Conservation (phyloP, 2,329 filamentous ascomycete species). For the Grosmannia huntii region DNA sequence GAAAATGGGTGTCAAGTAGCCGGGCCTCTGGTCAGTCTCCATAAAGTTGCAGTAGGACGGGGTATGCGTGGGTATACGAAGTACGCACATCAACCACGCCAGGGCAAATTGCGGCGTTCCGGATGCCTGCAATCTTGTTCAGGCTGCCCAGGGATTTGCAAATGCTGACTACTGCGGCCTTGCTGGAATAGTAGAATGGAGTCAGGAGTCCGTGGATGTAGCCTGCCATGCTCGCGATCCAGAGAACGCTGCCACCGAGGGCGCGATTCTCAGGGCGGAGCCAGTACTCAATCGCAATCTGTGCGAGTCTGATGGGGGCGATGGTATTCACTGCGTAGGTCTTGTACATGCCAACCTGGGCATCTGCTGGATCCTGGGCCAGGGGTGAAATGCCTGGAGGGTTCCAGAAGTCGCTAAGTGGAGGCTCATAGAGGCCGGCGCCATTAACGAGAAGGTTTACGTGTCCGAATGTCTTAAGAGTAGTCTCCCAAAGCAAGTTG, state of each 20-base stretch:
- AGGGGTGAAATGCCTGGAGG: conserved; percentile 24
- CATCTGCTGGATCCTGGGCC: conserved; percentile 7
- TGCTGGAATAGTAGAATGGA: conserved; percentile 27
- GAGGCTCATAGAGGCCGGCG: conserved; percentile 33
- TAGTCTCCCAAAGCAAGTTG: conserved; percentile 20
- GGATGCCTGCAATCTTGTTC: conserved; percentile 20
- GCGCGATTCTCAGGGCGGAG: not conserved
- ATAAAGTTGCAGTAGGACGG: not conserved
- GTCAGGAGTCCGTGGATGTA: conserved; percentile 21
- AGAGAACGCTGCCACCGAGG: conserved; percentile 15
- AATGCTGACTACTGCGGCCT: conserved; percentile 26
- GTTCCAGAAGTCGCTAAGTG: conserved; percentile 28
- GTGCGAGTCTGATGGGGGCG: conserved; percentile 27
- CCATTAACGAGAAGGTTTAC: conserved; percentile 31
- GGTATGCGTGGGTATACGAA: not conserved
- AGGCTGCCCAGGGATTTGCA: conserved; percentile 25
- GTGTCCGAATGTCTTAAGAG: conserved; percentile 22
- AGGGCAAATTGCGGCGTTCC: conserved; percentile 9
- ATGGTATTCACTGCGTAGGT: conserved; percentile 27
- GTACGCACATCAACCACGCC: not conserved
- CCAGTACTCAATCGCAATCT: conserved; percentile 27
- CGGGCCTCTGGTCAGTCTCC: not conserved
- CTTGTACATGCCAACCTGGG: conserved; percentile 15
- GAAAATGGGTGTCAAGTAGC: not conserved
- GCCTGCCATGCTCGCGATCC: conserved; percentile 25